Conservation (phyloP, 768 basidiomycete species). For the Daedalea quercina region DNA sequence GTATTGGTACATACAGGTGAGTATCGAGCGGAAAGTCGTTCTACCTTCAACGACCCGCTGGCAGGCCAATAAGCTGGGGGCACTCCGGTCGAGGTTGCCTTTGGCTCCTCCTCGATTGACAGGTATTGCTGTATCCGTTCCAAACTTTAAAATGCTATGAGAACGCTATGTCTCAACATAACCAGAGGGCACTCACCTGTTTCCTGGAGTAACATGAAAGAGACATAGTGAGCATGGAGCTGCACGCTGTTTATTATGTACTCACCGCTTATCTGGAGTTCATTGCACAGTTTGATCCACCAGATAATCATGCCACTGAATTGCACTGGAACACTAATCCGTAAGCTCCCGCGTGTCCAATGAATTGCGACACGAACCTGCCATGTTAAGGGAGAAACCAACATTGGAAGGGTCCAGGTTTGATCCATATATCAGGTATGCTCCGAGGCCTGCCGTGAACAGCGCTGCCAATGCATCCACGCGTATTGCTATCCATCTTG, state of each 20-base stretch:
- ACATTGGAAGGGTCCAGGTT: constrained; percentile 33
- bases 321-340: constrained; percentile 26
- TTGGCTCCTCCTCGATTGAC: constrained; percentile 40
- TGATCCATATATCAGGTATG: constrained; percentile 46
- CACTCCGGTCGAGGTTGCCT: constrained; percentile 24
- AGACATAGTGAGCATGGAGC: too few relatives aligned
- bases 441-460: constrained; percentile 44
- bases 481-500: constrained; percentile 40
- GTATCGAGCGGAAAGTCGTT: constrained; percentile 38
- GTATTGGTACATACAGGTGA: constrained; percentile 13
- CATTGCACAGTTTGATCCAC: constrained; percentile 40
- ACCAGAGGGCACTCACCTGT: constrained; percentile 19
- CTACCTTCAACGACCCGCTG: constrained; percentile 35
- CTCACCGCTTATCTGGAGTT: constrained; percentile 39
- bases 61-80: constrained; percentile 51
- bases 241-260: neutral
- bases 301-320: constrained; percentile 54
- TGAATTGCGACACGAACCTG: constrained; percentile 22
- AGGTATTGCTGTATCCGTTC: constrained; percentile 42
- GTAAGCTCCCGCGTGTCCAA: neutral
- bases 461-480: constrained; percentile 50
- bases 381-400: constrained; percentile 37
- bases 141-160: constrained; percentile 13
- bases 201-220: constrained; percentile 16
- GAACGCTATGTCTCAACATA: neutral